Evolutionary conservation across 2,329 filamentous ascomycete genomes (phyloP).

Genomic region (Fusarium verticillioides): DNA sequence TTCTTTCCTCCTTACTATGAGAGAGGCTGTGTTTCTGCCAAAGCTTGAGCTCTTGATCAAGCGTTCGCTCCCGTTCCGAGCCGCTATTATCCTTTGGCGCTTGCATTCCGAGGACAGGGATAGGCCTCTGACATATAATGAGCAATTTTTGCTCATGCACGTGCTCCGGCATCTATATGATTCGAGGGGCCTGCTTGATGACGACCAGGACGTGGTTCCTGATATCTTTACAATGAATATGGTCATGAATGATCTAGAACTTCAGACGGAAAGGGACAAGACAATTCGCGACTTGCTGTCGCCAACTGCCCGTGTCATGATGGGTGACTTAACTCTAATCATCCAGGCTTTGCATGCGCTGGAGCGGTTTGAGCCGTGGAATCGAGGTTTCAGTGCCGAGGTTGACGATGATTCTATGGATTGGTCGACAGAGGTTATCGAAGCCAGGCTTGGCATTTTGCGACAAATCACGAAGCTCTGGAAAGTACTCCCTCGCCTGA

Average conservation of each 20-base stretch:
- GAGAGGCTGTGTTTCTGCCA: accelerated
- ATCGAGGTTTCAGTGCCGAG: neutral
- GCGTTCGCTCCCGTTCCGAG: accelerated
- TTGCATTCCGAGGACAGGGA: neutral
- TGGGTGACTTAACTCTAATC: neutral
- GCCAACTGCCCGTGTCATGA: neutral
- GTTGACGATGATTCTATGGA: neutral
- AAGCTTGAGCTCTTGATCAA: neutral
- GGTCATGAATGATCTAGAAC: neutral
- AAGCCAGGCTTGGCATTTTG: neutral
- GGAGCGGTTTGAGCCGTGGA: neutral
- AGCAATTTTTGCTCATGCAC: neutral
- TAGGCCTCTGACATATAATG: neutral
- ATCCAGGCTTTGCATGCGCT: neutral
- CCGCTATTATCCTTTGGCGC: neutral
- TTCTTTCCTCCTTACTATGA: neutral
- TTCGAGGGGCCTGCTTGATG: neutral
- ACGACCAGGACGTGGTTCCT: accelerated
- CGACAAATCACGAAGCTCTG: neutral
- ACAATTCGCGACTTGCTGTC: neutral
- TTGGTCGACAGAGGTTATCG: neutral
- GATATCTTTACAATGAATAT: neutral
- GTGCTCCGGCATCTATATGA: neutral
- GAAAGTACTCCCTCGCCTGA: neutral
- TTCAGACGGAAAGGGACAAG: neutral